Base-by-base conservation (phyloP, 2,329 filamentous ascomycete genomes). In the Dichotomopilus funicola region DNA sequence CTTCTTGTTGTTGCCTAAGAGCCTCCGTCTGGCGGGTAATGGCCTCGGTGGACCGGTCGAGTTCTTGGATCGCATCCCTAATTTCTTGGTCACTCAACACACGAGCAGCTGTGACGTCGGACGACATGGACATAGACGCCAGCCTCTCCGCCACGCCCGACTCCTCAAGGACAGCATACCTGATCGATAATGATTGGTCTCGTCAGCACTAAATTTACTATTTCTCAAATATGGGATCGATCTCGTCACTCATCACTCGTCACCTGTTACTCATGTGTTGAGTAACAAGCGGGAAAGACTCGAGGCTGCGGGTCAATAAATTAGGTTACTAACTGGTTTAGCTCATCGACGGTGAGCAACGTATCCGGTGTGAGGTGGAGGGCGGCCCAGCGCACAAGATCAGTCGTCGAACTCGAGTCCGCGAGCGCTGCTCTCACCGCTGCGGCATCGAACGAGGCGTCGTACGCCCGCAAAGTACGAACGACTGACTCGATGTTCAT, bases 1-100 rank as follows among this genome's bases (percentile, higher is more conserved):
- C 83, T 62, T 81, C 78, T 57, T 82, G 80, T 67, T 89, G 86
- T 50, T 78, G 74, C 54, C 78, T 77, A 13, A 89, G 67, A 0
- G 78, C 73, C 64, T 83, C 80, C 34, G 78, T 83, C 64, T 89
- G 86, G 67, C 79, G 79, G 59, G 80, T 75, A 34, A 89, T 86
- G 13, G 77, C 78, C 13, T 76, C 76, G 0, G 86, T 88, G 1
- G 86, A 87, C 40, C 74, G 74, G 57, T 80, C 76, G n/a, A 90
- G 73, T 52, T 86, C 80, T 3, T 79, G 75, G 49, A 87, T 82
- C 12, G 86, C 86, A 42, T 73, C 68, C 52, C 75, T 74, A 54
- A 89, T 72, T 51, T 88, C 83, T 33, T 78, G 72, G 55, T 88
- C 83, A 11, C 74, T 71, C 46, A 87, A 68, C 5, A 79, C 75